Conservation (phyloP, 2,329 filamentous ascomycete species). For the Fusarium sublunatum region DNA sequence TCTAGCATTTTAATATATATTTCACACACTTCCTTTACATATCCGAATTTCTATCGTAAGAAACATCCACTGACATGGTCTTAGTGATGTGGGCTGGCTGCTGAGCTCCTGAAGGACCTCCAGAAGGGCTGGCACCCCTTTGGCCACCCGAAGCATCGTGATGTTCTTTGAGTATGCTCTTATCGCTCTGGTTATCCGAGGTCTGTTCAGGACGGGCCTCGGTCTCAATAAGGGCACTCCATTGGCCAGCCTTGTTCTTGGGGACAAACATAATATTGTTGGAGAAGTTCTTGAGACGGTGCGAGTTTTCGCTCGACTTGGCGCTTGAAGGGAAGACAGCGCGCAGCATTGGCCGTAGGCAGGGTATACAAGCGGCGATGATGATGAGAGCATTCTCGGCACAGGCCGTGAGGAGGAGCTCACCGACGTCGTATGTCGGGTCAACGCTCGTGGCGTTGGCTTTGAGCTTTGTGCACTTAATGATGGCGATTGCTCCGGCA, state of each 20-base stretch:
- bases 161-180: slow-evolving; percentile 29
- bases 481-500: slow-evolving; percentile 29
- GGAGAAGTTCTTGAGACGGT: slow-evolving; percentile 23
- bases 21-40: neutral
- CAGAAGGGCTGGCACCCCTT: accelerated
- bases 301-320: slow-evolving; percentile 31
- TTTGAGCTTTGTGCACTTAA: slow-evolving; percentile 34
- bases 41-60: slow-evolving; percentile 6
- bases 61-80: slow-evolving; percentile 21
- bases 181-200: slow-evolving; percentile 32
- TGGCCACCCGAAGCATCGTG: neutral
- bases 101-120: neutral
- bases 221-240: slow-evolving; percentile 29
- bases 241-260: slow-evolving; percentile 33
- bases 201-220: slow-evolving; percentile 18
- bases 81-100: slow-evolving; percentile 16
- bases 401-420: slow-evolving; percentile 26
- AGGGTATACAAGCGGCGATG: slow-evolving; percentile 28
- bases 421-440: slow-evolving; percentile 32
- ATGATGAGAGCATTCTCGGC: slow-evolving; percentile 36
- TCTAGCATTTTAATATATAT: neutral
- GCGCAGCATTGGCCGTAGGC: slow-evolving; percentile 23
- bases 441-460: slow-evolving; percentile 32
- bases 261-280: slow-evolving; percentile 37
- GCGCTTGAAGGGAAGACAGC: slow-evolving; percentile 23